Evolutionary conservation across 73 alveolate genomes (phyloP), one percentile per base, ranked within the genome.

Genomic region (Symbiodinium pilosum): DNA sequence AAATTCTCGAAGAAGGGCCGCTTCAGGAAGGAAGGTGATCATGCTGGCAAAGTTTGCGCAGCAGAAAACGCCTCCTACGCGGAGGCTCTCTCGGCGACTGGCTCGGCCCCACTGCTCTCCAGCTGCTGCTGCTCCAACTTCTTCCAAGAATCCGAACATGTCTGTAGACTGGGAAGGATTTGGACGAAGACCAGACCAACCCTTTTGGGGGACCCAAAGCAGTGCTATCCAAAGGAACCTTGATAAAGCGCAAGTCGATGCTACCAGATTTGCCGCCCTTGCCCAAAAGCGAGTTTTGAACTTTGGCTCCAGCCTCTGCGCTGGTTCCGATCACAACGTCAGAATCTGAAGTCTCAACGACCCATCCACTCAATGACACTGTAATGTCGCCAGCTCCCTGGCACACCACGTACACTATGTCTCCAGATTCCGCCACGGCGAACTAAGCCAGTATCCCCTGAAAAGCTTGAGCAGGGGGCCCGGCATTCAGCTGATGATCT

Each of bases 41-140:
- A 86, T 86, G 26, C 41, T 38, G 8, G 41, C 38, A 6, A 38
- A 86, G 3, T 34, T 43, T n/a, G 6, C 20, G 26, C 39, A 52
- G 38, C 77, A 86, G 20, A 1, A 38, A 21, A 14, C 56, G 87
- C 9, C 32, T 47, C n/a, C 0, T 18, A n/a, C n/a, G 84, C 51
- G 16, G 21, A n/a, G n/a, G n/a, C n/a, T n/a, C n/a, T n/a, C n/a
- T n/a, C n/a, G n/a, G n/a, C n/a, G n/a, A n/a, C n/a, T n/a, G n/a
- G n/a, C 81, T 84, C 77, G 71, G 93, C 93, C 16, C 43, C 93
- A 36, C 93, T 84, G 93, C 93, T 84, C 32, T 21, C 77, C 34
- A 84, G 24, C 18, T 8, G 41, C 81, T 84, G 39, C 34, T 0
- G 4, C 30, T 28, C 71, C 36, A 84, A 28, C 52, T 9, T 11